A percentile compares a stretch with the other conserved stretches of the same genome.
phyloP scores from a whole-genome alignment of 495 filamentous ascomycete genomes.

The Paragyromitra xinjiangensis region DNA sequence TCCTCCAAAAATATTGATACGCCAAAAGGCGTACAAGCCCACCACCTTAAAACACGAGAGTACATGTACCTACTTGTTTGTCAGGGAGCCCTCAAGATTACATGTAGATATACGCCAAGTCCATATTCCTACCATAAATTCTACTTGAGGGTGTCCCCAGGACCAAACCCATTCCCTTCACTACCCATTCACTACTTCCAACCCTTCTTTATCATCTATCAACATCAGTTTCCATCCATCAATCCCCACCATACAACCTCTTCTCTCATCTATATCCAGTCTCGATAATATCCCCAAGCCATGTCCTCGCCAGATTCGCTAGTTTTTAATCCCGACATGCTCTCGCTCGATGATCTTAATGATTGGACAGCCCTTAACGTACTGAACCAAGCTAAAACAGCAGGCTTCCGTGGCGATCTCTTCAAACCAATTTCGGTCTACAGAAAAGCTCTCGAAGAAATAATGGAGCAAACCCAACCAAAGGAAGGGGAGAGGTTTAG shows the following conservation, averaged over 20 bases:
- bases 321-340: not conserved
- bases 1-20: too few relatives aligned
- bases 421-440: not conserved
- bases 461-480: not conserved
- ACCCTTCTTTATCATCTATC: not conserved
- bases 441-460: not conserved
- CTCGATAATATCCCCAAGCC: not conserved
- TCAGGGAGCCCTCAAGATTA: not conserved
- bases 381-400: constrained; percentile 1
- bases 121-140: not conserved
- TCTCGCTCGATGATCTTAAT: not conserved
- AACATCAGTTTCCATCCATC: not conserved
- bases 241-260: not conserved
- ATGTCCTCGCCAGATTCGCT: not conserved
- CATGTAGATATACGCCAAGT: not conserved
- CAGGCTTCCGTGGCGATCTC: not conserved
- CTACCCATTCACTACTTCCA: too few relatives aligned
- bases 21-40: too few relatives aligned
- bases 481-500: not conserved
- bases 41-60: too few relatives aligned
- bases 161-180: not conserved
- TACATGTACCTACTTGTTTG: too few relatives aligned
- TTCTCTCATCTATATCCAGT: not conserved
- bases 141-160: not conserved
- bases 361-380: constrained; percentile 1